These are phyloP conservation scores for Epichloe elymi DNA, from an alignment of 2,329 filamentous ascomycete species.

Conservation along the genomic window DNA sequence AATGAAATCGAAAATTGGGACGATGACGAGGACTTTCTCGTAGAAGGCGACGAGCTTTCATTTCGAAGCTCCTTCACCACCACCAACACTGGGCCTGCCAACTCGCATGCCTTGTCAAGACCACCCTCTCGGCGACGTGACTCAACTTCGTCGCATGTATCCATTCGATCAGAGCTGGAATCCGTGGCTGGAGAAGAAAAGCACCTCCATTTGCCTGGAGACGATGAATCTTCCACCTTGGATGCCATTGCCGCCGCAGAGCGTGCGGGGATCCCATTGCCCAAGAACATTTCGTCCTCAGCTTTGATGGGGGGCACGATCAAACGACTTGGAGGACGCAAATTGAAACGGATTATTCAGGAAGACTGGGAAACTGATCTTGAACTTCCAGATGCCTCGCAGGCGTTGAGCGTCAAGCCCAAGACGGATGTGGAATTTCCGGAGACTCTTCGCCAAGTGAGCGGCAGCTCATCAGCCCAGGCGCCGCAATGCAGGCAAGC, in stretches of 20 bases:
- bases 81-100: slow-evolving; percentile 16
- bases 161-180: slow-evolving; percentile 71
- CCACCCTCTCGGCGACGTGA: slow-evolving; percentile 45
- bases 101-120: slow-evolving; percentile 4
- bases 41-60: slow-evolving; percentile 53
- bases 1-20: slow-evolving; percentile 65
- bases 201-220: slow-evolving; percentile 71
- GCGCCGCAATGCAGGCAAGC: slow-evolving; percentile 20
- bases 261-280: slow-evolving; percentile 82
- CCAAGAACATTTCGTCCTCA: slow-evolving; percentile 72
- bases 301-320: slow-evolving; percentile 92
- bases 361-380: slow-evolving; percentile 76
- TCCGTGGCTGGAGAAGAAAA: slow-evolving; percentile 68
- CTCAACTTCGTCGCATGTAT: slow-evolving; percentile 69
- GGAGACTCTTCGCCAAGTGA: slow-evolving; percentile 55
- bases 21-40: slow-evolving; percentile 55
- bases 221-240: slow-evolving; percentile 71
- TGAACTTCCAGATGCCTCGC: slow-evolving; percentile 48
- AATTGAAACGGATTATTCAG: slow-evolving; percentile 57
- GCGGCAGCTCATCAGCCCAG: slow-evolving; percentile 32
- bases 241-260: slow-evolving; percentile 82
- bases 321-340: slow-evolving; percentile 69
- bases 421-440: slow-evolving; percentile 50
- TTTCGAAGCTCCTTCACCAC: slow-evolving; percentile 37
- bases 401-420: slow-evolving; percentile 51